Conservation (phyloP, 331 rosid genomes). For the Acacia concinna region DNA sequence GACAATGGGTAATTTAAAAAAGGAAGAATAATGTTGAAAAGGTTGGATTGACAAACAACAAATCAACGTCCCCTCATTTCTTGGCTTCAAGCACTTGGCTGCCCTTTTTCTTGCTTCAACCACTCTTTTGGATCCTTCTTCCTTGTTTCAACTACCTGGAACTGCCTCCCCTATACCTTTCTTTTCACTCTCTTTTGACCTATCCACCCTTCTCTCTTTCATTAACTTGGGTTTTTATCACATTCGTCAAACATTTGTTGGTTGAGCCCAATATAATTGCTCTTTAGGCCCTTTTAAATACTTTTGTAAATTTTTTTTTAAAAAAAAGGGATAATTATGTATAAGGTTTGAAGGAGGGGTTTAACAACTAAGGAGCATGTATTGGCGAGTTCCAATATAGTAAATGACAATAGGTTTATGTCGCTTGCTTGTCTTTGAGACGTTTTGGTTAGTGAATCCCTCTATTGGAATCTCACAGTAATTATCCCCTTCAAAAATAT, state of each 20-base stretch:
- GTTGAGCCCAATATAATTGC: background rate
- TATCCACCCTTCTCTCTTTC: background rate
- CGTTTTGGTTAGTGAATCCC: too few relatives aligned
- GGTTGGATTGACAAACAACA: conserved; percentile 65
- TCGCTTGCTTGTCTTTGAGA: too few relatives aligned
- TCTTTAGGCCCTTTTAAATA: background rate
- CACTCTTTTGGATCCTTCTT: conserved; percentile 62
- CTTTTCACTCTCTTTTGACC: conserved; percentile 13
- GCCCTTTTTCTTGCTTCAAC: conserved; percentile 78
- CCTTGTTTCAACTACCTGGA: conserved; percentile 37
- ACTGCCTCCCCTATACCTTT: conserved; percentile 22
- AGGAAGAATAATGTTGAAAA: conserved; percentile 55
- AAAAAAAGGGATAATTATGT: too few relatives aligned
- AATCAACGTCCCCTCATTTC: conserved; percentile 73
- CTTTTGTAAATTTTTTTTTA: too few relatives aligned
- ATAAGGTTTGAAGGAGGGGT: too few relatives aligned
- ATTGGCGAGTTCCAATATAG: too few relatives aligned
- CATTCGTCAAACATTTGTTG: background rate
- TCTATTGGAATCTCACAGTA: too few relatives aligned
- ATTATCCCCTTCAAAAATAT: too few relatives aligned
- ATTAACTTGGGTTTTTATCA: background rate
- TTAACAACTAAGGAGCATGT: too few relatives aligned
- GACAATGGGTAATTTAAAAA: conserved; percentile 44
- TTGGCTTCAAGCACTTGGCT: conserved; percentile 80
- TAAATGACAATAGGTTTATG: too few relatives aligned